phyloP scores from a whole-genome alignment of 257 asterid species.

The Plantago ovata region DNA sequence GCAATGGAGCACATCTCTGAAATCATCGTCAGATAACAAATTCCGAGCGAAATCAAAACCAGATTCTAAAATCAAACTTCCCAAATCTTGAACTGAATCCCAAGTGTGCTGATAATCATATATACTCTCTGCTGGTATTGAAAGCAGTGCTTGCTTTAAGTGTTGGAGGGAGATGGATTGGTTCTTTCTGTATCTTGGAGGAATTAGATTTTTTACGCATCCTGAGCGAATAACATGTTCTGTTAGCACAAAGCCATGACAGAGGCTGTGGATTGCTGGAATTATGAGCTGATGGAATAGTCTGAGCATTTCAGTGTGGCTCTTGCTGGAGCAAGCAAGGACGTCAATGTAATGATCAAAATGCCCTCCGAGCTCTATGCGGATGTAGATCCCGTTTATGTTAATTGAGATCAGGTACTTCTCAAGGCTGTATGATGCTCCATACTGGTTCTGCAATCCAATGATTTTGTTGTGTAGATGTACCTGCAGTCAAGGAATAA shows the following conservation, averaged over 20 bases:
- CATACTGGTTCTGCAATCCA: slow-evolving; percentile 61
- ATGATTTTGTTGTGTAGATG: slow-evolving; percentile 68
- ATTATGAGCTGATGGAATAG: slow-evolving; percentile 67
- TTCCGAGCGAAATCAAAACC: slow-evolving; percentile 78
- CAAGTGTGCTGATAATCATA: slow-evolving; percentile 92
- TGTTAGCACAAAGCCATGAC: slow-evolving; percentile 51
- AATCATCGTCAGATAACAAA: slow-evolving; percentile 80
- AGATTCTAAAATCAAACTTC: slow-evolving; percentile 44
- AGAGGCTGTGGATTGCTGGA: slow-evolving; percentile 63
- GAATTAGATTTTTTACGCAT: slow-evolving; percentile 57
- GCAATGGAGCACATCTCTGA: slow-evolving; percentile 74
- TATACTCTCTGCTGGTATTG: slow-evolving; percentile 77
- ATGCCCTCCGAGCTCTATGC: slow-evolving; percentile 78
- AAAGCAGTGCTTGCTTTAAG: slow-evolving; percentile 62
- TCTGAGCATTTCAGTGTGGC: slow-evolving; percentile 70
- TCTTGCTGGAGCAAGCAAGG: slow-evolving; percentile 72
- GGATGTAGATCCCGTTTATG: slow-evolving; percentile 62
- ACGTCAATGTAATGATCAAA: slow-evolving; percentile 57
- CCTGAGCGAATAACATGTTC: slow-evolving; percentile 68
- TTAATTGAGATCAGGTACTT: slow-evolving; percentile 59
- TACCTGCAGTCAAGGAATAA: slow-evolving; percentile 41
- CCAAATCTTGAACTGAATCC: slow-evolving; percentile 55
- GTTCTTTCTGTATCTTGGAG: slow-evolving; percentile 63
- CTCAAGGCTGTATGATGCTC: slow-evolving; percentile 72
- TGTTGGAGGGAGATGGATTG: slow-evolving; percentile 50